Base-by-base conservation (phyloP, 768 basidiomycete species). In the Lyophyllum semitale region DNA sequence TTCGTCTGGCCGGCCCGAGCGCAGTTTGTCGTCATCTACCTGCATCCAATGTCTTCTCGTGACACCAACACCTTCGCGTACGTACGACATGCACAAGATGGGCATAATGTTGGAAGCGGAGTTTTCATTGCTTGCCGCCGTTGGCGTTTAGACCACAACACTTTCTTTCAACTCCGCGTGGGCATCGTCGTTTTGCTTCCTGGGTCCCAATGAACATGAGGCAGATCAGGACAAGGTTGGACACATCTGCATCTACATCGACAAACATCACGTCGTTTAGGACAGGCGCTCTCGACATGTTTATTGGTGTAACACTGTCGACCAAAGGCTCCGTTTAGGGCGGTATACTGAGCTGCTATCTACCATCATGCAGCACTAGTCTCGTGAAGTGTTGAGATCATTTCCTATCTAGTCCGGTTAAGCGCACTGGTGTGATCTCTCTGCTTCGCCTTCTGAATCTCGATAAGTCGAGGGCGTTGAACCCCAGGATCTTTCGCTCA, bases 191-290 rank as follows among this genome's bases (percentile, higher is more conserved):
- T 22, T 26, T 43, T 43, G 35, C 15, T 44, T 58, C 38, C 47
- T 51, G 42, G 44, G 42, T 49, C 32, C 46, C 27, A 37, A 54
- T 18, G 38, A 51, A 48, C 54, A 38, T 50, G 51, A 47, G 46
- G 27, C 48, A 58, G 42, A 59, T 59, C 51, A 44, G 43, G 32
- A 45, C 38, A 43, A 49, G 29, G 18, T 42, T 47, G 33, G 50
- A 54, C 43, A 32, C 48, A 46, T 47, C 53, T 52, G n/a, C 30
- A 55, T 59, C 51, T 55, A 41, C 49, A 57, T 58, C 53, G 57
- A 32, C 48, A 54, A 53, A 43, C 58, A 53, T 66, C 63, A 63
- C 61, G 59, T 66, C 65, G 63, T 46, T 25, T 18, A 44, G 42
- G 57, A 57, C 58, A 51, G 59, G 61, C 56, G 60, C 45, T 57